Evolutionary conservation across 352 stramenopile species (phyloP).

Genomic region (Phytopythium litorale): DNA sequence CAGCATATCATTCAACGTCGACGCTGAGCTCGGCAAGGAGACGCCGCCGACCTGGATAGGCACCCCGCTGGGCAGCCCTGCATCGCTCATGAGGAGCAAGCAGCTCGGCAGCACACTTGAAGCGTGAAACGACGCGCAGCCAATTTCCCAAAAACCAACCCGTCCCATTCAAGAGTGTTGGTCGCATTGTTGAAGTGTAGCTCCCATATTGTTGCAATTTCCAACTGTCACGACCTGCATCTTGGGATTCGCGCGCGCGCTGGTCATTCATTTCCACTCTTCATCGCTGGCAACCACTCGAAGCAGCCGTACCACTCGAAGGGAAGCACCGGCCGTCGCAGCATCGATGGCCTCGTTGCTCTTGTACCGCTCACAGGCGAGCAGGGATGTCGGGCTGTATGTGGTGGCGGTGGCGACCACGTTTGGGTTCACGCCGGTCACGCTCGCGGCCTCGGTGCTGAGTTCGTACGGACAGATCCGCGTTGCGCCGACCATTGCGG

Average conservation of each 20-base stretch:
- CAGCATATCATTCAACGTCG: not conserved
- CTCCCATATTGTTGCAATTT: too few relatives aligned
- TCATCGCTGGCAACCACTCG: not conserved
- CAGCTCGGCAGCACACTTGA: too few relatives aligned
- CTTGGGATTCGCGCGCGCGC: too few relatives aligned
- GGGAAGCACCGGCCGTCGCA: too few relatives aligned
- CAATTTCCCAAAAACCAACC: too few relatives aligned
- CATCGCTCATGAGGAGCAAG: not conserved
- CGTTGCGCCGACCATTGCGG: constrained; percentile 34
- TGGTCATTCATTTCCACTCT: not conserved
- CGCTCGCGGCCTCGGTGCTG: not conserved
- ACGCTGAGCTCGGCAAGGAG: not conserved
- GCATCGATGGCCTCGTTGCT: not conserved
- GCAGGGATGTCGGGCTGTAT: not conserved
- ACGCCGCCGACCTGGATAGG: constrained; percentile 1
- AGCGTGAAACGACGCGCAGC: too few relatives aligned
- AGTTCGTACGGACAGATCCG: constrained; percentile 21
- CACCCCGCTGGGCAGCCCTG: constrained; percentile 2
- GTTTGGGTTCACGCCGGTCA: constrained; percentile 1
- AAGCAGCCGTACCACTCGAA: too few relatives aligned
- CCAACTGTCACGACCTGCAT: not conserved
- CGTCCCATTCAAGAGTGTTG: too few relatives aligned
- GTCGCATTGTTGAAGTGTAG: not conserved
- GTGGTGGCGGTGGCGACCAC: not conserved
- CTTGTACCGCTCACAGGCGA: not conserved